Base-by-base conservation (phyloP, 1,139 yeast species). In the Lodderomyces orthopsilosis region DNA sequence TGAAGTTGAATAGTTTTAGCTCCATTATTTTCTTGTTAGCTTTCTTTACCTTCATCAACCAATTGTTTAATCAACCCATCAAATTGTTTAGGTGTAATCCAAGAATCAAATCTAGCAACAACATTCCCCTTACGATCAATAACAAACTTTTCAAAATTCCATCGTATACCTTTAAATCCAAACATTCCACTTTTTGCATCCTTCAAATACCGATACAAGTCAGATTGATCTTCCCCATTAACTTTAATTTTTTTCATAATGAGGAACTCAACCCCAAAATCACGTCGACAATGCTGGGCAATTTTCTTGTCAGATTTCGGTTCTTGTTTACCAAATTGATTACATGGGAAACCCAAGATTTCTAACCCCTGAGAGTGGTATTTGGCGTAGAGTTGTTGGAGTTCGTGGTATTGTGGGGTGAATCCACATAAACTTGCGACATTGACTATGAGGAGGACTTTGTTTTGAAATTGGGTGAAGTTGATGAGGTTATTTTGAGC, bases 91-190 rank as follows among this genome's bases (percentile, higher is more conserved):
- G 98, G 98, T 39, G 83, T 73, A 23, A 88, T 79, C 44, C 81
- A 68, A 6, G 95, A 79, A 6, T 83, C 75, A 65, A 75, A 87
- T 59, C 98, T 77, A 46, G 72, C 74, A 38, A 77, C 79, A 36
- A 90, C 96, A 1, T 77, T 61, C 41, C 98, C 98, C 2, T 79
- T 57, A 55, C 75, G 75, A 61, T 83, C 83, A 43, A 93, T 62
- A 42, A 93, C 57, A 68, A 93, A 93, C 71, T 93, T 93, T 64
- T 91, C 98, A 61, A 91, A 93, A 70, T 93, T 93, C 98, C 98
- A 93, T 62, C 87, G 82, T 55, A 91, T 77, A 24, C 95, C 93
- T 48, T 73, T 75, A 62, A 89, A 82, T 13, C 96, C 96, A 38
- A 90, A 63, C 12, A 77, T 54, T 17, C 94, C 95, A 6, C 53